Evolutionary conservation across 208 protist species (phyloP), one percentile per base, ranked within the genome.

Genomic region (Crithidia fasciculata): DNA sequence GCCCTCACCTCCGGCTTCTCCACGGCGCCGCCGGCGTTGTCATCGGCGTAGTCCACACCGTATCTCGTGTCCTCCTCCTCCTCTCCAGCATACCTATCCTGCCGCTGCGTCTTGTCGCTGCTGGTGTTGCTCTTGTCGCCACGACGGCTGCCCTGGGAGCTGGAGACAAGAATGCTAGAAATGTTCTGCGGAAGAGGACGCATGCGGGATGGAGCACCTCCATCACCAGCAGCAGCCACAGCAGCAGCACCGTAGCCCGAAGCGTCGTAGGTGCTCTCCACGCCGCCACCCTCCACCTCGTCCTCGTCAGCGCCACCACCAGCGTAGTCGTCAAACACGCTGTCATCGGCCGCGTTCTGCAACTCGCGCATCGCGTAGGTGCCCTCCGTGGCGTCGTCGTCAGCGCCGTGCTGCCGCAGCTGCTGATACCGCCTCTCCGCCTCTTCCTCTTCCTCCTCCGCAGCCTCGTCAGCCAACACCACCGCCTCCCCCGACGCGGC

Each of bases 331-430:
- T 90, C 87, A 58, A 96, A 94, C 13, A 94, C 78, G 64, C 76
- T 88, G 75, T 96, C 79, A 66, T 94, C 91, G 40, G 65, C 84
- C 16, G 87, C 80, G 67, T 93, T 83, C 65, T 90, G 87, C 59
- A 93, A 72, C 52, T 85, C 74, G 8, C 80, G 72, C 37, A 95
- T 77, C 15, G 83, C 76, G 57, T 84, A 82, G 13, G 61, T 39
- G 19, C 50, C 70, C 18, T 69, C 69, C 9, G 18, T 40, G 13
- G 36, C 28, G 39, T 8, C 55, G 16, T 41, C 57, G 36, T n/a
- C 52, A 16, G 40, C 36, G 18, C 2, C 45, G 5, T 54, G 39
- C 53, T 60, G 39, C 54, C 9, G 40, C 50, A 58, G 50, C 18
- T 69, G 37, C 3, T 82, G 57, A 18, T 74, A 47, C 41, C 19